Evolutionary conservation across 2,329 filamentous ascomycete species (phyloP), one percentile per base, ranked within the genome.

Genomic region (Ceratocystiopsis sp.): DNA sequence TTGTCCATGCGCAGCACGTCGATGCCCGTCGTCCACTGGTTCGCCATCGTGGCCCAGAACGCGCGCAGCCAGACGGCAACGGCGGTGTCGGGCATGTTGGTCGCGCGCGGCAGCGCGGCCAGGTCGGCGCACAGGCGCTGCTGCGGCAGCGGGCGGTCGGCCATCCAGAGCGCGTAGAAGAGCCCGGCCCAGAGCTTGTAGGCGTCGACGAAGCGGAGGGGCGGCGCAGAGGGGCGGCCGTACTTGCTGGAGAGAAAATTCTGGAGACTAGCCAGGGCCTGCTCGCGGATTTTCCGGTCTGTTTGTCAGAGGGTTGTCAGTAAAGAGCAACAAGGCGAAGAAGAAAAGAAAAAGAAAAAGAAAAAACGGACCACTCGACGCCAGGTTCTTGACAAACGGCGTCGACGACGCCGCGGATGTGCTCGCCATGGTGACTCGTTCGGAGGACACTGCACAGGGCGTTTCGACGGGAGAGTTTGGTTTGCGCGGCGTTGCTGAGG

Each of bases 131-230:
- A 82, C 38, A 96, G 80, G 37, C 73, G 73, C 66, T 94, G 86
- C 66, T 95, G 89, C 3, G 83, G 79, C n/a, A 78, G 64, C 12
- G 86, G 80, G 40, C 86, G 83, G 67, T 95, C 87, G 60, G 80
- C 85, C 78, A 94, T 91, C 80, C 85, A 95, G 55, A 91, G 75
- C 55, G 80, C 80, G 69, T 86, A 95, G 67, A 91, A 95, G 17
- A 96, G 73, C 6, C 86, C 89, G 58, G 93, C 93, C 85, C 86
- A 94, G 50, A 96, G 73, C 65, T 94, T 94, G 47, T 89, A 68
- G 41, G 84, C 67, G 50, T 94, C 86, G 51, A 81, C 60, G 36
- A 73, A 65, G 16, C 73, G 64, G 48, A 95, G 75, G 19, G 45
- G 73, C 19, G 44, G 10, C 11, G 21, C 17, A 43, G 69, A 59